Evolutionary conservation across 2,329 filamentous ascomycete species (phyloP).

Genomic region (Colletotrichum camelliae): DNA sequence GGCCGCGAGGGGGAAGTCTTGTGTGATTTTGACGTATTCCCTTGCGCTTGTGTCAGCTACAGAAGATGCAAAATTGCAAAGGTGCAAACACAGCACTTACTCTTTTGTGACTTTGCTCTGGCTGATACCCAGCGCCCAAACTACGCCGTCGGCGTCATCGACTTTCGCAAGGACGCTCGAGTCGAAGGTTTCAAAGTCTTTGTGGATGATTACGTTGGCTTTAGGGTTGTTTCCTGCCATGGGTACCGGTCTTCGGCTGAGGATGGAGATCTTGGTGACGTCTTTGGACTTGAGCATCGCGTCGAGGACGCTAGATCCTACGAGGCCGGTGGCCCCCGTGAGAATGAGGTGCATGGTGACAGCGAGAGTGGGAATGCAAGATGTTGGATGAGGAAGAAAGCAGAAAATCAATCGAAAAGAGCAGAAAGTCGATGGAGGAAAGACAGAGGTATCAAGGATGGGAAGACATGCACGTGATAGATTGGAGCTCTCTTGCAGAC

Average conservation of each 20-base stretch:
- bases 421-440: not conserved
- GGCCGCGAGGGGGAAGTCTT: constrained; percentile 68
- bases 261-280: constrained; percentile 70
- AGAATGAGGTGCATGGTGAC: constrained; percentile 66
- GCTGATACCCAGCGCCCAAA: constrained; percentile 76
- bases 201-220: constrained; percentile 70
- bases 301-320: constrained; percentile 66
- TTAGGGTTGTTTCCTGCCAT: constrained; percentile 68
- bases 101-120: constrained; percentile 64
- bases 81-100: constrained; percentile 49
- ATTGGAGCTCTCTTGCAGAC: not conserved
- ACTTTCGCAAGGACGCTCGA: constrained; percentile 62
- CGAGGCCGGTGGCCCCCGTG: constrained; percentile 70
- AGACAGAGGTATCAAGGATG: rapidly evolving
- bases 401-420: not conserved
- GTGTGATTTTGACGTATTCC: constrained; percentile 72
- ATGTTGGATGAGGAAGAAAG: not conserved
- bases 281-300: constrained; percentile 62
- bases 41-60: constrained; percentile 32
- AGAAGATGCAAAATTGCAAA: not conserved
- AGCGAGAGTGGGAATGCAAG: not conserved
- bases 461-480: not conserved
- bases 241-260: constrained; percentile 68
- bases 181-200: constrained; percentile 69
- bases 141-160: constrained; percentile 68